Percentiles rank a stretch among this genome's conserved stretches.
Conservation (phyloP, 148 eudicot genomes). For the Arbutus unedo region DNA sequence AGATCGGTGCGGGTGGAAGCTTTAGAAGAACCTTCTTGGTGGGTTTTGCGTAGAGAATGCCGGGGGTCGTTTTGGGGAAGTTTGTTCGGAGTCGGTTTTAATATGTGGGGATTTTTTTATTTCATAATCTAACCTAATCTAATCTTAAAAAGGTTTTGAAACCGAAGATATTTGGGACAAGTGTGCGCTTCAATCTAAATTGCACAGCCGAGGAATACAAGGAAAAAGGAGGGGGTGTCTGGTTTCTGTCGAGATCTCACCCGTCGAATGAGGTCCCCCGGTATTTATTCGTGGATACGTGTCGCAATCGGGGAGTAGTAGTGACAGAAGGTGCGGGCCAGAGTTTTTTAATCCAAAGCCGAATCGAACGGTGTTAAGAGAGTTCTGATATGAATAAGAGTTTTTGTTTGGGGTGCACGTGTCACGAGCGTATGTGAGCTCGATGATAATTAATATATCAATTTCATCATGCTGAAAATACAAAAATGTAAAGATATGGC, state of each 20-base stretch:
- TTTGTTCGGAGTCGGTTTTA: not conserved
- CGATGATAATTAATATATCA: too few species aligned
- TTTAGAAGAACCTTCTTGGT: not conserved
- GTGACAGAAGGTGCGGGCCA: not conserved
- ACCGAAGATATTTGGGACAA: conserved; percentile 13
- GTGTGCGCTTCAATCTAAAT: conserved; percentile 14
- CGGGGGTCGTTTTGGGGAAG: conserved; percentile 19
- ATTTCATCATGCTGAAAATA: not conserved
- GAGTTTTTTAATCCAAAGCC: not conserved
- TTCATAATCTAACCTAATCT: not conserved
- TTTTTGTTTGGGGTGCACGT: not conserved
- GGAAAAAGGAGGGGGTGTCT: conserved; percentile 9
- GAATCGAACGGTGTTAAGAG: conserved; percentile 7
- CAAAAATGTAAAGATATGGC: too few species aligned
- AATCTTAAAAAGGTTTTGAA: too few species aligned
- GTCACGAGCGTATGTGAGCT: not conserved
- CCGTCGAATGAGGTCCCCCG: conserved; percentile 28
- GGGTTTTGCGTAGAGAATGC: conserved; percentile 17
- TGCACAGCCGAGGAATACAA: conserved; percentile 13
- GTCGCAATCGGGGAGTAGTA: not conserved
- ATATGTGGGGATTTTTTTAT: not conserved
- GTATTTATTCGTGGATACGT: not conserved
- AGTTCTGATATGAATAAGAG: not conserved
- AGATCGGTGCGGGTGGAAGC: conserved; percentile 18
- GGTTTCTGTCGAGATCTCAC: conserved; percentile 20